phyloP scores from a whole-genome alignment of 1,139 yeast genomes.

The Candida anutae region DNA sequence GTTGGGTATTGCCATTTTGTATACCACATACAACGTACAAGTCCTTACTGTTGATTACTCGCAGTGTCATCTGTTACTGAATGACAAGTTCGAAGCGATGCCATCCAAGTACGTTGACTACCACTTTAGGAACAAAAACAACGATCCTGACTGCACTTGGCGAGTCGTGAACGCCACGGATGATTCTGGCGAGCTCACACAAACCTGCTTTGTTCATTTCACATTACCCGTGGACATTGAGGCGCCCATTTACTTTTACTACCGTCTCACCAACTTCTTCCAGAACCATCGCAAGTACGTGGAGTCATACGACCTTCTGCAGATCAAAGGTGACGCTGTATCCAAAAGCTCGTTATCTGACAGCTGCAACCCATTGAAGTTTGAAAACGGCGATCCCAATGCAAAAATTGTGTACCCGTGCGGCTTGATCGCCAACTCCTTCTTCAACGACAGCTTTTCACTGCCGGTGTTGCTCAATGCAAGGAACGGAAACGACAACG shows the following conservation, averaged over 20 bases:
- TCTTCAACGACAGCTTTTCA: slow-evolving; percentile 64
- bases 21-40: slow-evolving; percentile 54
- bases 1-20: slow-evolving; percentile 60
- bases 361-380: slow-evolving; percentile 55
- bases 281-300: slow-evolving; percentile 79
- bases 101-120: slow-evolving; percentile 45
- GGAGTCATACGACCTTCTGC: slow-evolving; percentile 58
- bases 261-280: slow-evolving; percentile 63
- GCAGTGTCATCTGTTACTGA: slow-evolving; percentile 40
- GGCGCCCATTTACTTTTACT: slow-evolving; percentile 59
- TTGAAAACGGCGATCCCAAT: slow-evolving; percentile 20
- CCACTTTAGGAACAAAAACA: slow-evolving; percentile 44
- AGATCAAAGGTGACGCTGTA: slow-evolving; percentile 58
- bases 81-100: slow-evolving; percentile 27
- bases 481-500: slow-evolving; percentile 29
- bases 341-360: slow-evolving; percentile 33
- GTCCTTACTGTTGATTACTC: slow-evolving; percentile 53
- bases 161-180: slow-evolving; percentile 28
- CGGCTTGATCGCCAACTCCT: slow-evolving; percentile 70
- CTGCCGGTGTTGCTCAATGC: slow-evolving; percentile 39
- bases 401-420: slow-evolving; percentile 55
- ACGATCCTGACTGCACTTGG: slow-evolving; percentile 50
- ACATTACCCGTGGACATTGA: slow-evolving; percentile 50
- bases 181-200: slow-evolving; percentile 24
- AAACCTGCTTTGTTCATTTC: slow-evolving; percentile 50